A percentile compares a stretch with the other conserved stretches of the same genome.
Evolutionary conservation across 1,284 basidiomycete species (phyloP).

Genomic region (Leccinum angustisporum): DNA sequence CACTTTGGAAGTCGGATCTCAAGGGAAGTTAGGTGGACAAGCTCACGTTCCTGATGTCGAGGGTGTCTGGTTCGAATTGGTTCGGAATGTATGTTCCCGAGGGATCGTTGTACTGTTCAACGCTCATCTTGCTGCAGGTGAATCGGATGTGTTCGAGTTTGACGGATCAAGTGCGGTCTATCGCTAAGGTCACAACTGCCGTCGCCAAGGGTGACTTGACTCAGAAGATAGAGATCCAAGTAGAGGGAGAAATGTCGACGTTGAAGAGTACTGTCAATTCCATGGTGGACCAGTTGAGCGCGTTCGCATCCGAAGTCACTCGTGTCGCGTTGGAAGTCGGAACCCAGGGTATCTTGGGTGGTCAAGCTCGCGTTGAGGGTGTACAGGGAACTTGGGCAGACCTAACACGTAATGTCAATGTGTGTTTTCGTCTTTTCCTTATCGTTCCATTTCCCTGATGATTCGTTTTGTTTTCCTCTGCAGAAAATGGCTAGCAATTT

Average conservation of each 20-base stretch:
- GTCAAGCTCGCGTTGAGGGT: constrained; percentile 89
- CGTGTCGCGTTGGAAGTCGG: constrained; percentile 92
- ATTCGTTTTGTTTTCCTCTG: background rate
- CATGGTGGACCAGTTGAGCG: constrained; percentile 88
- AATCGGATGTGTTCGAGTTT: constrained; percentile 93
- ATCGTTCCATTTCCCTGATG: constrained; percentile 25
- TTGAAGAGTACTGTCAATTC: constrained; percentile 84
- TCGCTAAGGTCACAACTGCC: constrained; percentile 90
- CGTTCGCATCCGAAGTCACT: constrained; percentile 94
- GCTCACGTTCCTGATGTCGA: constrained; percentile 93
- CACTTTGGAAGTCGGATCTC: constrained; percentile 88
- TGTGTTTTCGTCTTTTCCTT: constrained; percentile 35
- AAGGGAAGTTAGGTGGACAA: constrained; percentile 90
- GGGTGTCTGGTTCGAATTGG: constrained; percentile 92
- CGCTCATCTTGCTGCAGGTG: constrained; percentile 48
- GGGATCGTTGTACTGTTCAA: background rate
- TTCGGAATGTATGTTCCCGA: constrained; percentile 68
- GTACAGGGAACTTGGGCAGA: constrained; percentile 96
- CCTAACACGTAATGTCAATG: constrained; percentile 86
- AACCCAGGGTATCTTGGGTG: constrained; percentile 89
- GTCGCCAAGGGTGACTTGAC: constrained; percentile 89
- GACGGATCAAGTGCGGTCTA: constrained; percentile 93
- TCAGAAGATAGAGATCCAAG: constrained; percentile 87
- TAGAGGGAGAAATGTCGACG: constrained; percentile 90
- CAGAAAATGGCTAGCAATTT: constrained; percentile 89